Base-by-base conservation (phyloP, 2,329 filamentous ascomycete species). In the Tricladium varicosporioides region DNA sequence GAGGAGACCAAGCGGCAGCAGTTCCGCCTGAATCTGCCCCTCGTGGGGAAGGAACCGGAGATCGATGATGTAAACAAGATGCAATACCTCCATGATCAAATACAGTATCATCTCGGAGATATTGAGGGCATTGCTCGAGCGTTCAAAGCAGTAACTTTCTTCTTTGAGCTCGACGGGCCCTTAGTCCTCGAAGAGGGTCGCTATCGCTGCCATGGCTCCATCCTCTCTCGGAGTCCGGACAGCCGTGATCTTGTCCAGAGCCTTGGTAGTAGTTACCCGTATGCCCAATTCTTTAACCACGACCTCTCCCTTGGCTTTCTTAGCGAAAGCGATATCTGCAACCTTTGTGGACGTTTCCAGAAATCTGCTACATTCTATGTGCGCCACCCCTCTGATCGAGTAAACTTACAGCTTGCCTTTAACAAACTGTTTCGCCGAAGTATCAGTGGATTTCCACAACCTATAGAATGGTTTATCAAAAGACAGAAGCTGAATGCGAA, bases 1-100 rank as follows among this genome's bases (percentile, higher is more conserved):
- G 44, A 65, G 16, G 55, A 62, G 14, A 44, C 48, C 36, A 63
- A 59, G 40, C 44, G 51, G 22, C 49, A 58, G 51, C 60, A 63
- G 44, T 66, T 66, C 51, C 56, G 60, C 15, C 60, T 67, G 8
- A 61, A 67, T 52, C 42, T 67, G 18, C 52, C 55, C 14, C 53
- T 67, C 9, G 45, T 47, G 44, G 57, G 53, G 27, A 50, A 62
- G 19, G 57, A 58, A 42, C 63, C 60, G 14, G 18, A 53, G 13
- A 60, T 67, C 42, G 48, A 67, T 50, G 52, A 66, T 33, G 53
- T 64, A 7, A 32, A 55, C 27, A 33, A 58, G 45, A 65, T 66
- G 51, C 36, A 53, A 22, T 49, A 61, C 31, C 58, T 67, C 10
- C 48, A 60, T 27, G 43, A 60, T 47, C 51, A 57, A 31, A 55